These are phyloP conservation scores for Pichia sp. DNA, from an alignment of 1,139 yeast species.

Conservation along the genomic window DNA sequence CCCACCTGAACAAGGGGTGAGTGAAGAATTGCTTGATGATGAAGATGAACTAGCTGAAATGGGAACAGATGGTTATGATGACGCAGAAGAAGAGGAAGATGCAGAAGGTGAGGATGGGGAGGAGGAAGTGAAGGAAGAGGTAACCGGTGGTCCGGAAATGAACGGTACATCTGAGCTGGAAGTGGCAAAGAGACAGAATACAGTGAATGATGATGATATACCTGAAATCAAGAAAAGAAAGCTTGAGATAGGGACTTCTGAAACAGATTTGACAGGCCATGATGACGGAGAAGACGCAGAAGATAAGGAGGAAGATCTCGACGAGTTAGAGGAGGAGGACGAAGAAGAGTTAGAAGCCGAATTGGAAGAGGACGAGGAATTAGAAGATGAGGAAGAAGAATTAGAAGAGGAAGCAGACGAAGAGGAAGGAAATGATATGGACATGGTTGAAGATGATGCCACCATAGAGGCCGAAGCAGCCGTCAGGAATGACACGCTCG, in stretches of 20 bases:
- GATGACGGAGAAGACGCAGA: slow-evolving; percentile 18
- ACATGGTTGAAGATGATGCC: too few species aligned
- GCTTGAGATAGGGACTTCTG: slow-evolving; percentile 23
- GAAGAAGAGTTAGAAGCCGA: slow-evolving; percentile 32
- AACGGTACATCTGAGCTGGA: too few species aligned
- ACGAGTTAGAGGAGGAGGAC: slow-evolving; percentile 31
- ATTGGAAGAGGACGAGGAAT: slow-evolving; percentile 24
- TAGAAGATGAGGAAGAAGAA: slow-evolving; percentile 10
- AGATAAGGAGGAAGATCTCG: slow-evolving; percentile 8
- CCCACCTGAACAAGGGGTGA: slow-evolving; percentile 63
- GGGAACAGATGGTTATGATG: slow-evolving; percentile 19
- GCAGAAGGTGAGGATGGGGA: slow-evolving; percentile 6
- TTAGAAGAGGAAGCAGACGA: slow-evolving; percentile 13
- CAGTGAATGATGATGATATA: slow-evolving; percentile 19
- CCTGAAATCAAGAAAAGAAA: slow-evolving; percentile 20
- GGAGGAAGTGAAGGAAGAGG: slow-evolving; percentile 5
- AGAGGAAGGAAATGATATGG: too few species aligned
- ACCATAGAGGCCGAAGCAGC: too few species aligned
- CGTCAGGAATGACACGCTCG: too few species aligned
- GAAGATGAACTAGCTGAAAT: slow-evolving; percentile 23
- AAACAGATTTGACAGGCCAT: not conserved
- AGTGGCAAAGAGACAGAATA: slow-evolving; percentile 19
- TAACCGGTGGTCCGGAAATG: too few species aligned
- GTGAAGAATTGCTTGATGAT: slow-evolving; percentile 31
- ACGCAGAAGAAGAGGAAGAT: slow-evolving; percentile 12